Conservation (phyloP, 768 basidiomycete species). For the Pulveroboletus sp. region DNA sequence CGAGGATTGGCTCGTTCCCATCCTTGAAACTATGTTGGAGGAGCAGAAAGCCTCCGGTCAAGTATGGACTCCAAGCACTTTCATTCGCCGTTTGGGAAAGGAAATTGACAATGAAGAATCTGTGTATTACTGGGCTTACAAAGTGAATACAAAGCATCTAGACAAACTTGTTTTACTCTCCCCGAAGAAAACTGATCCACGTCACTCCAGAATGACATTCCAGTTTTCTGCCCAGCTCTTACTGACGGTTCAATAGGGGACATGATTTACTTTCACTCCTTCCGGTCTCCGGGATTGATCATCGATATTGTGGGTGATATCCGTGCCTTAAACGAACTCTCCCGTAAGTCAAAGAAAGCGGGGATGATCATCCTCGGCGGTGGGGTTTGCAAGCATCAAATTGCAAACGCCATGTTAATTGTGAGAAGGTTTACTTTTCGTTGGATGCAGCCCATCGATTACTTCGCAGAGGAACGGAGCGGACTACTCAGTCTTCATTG, state of each 20-base stretch:
- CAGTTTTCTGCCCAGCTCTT: slow-evolving; percentile 96
- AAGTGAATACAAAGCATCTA: slow-evolving; percentile 55
- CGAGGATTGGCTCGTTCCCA: slow-evolving; percentile 98
- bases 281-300: slow-evolving; percentile 75
- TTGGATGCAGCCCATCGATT: slow-evolving; percentile 1
- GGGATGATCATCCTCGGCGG: slow-evolving; percentile 99
- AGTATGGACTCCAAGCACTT: slow-evolving; percentile 91
- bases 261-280: slow-evolving; percentile 99
- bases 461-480: slow-evolving; percentile 84
- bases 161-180: slow-evolving; percentile 8
- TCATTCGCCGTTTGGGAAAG: slow-evolving; percentile 90
- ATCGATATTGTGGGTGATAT: slow-evolving; percentile 96
- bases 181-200: slow-evolving; percentile 22
- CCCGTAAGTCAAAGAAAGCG: slow-evolving; percentile 83
- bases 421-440: slow-evolving; percentile 41
- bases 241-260: slow-evolving; percentile 98
- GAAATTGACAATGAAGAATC: slow-evolving; percentile 97
- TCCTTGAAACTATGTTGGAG: slow-evolving; percentile 82
- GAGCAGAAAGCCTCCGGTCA: slow-evolving; percentile 72
- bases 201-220: slow-evolving; percentile 82
- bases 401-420: slow-evolving; percentile 99
- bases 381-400: slow-evolving; percentile 98
- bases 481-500: slow-evolving; percentile 94
- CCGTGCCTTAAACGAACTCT: slow-evolving; percentile 82
- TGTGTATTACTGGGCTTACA: slow-evolving; percentile 99